Evolutionary conservation across 345 rosid species (phyloP).

Genomic region (Passiflora organensis): DNA sequence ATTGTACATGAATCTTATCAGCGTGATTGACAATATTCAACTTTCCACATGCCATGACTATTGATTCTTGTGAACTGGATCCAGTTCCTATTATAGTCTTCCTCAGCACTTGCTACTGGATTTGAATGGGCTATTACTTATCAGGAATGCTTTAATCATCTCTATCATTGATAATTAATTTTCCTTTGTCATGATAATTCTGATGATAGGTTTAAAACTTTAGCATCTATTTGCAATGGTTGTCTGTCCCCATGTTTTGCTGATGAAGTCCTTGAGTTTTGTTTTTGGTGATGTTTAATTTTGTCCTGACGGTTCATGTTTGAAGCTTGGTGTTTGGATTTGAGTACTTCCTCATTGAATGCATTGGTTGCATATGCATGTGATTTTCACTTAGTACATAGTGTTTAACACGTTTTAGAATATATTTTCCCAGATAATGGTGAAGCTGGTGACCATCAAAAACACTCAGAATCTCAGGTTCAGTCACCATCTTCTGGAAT

Average conservation of each 20-base stretch:
- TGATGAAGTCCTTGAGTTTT: neutral
- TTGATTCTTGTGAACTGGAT: neutral
- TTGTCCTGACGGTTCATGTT: neutral
- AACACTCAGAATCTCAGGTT: conserved; percentile 41
- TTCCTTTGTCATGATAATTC: no score
- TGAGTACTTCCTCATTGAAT: neutral
- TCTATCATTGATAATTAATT: no score
- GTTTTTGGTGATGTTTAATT: neutral
- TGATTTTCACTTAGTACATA: neutral
- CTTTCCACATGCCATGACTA: neutral
- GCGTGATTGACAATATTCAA: neutral
- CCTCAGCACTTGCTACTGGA: neutral
- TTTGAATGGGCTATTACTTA: neutral
- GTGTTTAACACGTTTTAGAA: conserved; percentile 7
- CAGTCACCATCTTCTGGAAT: conserved; percentile 42
- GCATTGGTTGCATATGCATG: neutral
- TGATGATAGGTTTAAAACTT: no score
- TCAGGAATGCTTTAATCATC: neutral
- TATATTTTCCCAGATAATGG: conserved; percentile 44
- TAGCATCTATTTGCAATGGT: no score
- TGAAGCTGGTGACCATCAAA: conserved; percentile 62
- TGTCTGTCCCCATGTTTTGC: no score
- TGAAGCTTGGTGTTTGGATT: neutral
- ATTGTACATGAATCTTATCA: no score
- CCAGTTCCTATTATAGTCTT: neutral